Base-by-base conservation (phyloP, 202 grass and related monocot species). In the Bolboschoenoplectus hybrid region DNA sequence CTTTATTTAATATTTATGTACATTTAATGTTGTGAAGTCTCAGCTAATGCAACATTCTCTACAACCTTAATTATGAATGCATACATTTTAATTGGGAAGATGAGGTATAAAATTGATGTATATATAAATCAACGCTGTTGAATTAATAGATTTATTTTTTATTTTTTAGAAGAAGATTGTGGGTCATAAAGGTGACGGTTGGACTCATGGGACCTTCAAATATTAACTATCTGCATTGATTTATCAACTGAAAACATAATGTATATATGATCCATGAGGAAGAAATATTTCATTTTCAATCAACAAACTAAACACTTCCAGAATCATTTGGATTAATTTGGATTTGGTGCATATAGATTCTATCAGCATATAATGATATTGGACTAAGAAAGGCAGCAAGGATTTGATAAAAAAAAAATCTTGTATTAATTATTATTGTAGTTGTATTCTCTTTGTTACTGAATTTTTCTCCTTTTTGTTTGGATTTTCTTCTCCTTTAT, bases 61-160 rank as follows among this genome's bases (percentile, higher is more conserved):
- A 50, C 50, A 55, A 52, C 72, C 72, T 52, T 52, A 75, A 52
- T 75, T 53, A 53, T 75, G 10, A 75, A 73, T 49, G 69, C n/a
- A 52, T 74, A 12, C 9, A 26, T 49, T 47, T 74, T 20, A 50
- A 74, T 11, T 51, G 11, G 4, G 6, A 16, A 45, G 17, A 9
- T 39, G 32, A 77, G 5, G 8, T 5, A 11, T 16, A 56, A 38
- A 57, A 55, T 55, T 56, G 49, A 76, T 77, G 49, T 4, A 34
- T 26, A 19, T 75, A 75, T 52, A 55, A 16, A 2, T 72, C 14
- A 70, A 44, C 51, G 71, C 4, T 34, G 70, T 74, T 74, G 3
- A 13, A 75, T 75, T 5, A 35, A 55, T 77, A 36, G 4, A 9
- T 55, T 49, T 74, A 34, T 52, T 76, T 76, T 5, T 32, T 41